Percentiles rank a stretch among this genome's conserved stretches.
These are phyloP conservation scores for Cichorium intybus DNA, from an alignment of 140 eudicot species.

Conservation along the genomic window DNA sequence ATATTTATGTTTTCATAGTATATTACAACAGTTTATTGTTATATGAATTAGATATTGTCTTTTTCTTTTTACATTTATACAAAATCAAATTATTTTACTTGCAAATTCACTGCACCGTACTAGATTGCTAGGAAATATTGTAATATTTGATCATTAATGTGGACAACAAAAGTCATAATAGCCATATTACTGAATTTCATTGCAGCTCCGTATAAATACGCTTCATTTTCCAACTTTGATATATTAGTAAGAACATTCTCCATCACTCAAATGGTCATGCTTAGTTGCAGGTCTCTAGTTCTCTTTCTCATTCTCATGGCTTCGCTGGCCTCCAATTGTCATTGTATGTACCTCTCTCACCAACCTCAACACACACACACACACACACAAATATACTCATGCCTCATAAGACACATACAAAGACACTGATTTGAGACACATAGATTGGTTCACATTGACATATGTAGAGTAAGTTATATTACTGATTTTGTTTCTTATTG, in stretches of 20 bases:
- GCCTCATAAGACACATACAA: too few species aligned
- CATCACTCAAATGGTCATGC: neutral
- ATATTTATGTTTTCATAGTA: too few species aligned
- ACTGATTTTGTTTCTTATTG: too few species aligned
- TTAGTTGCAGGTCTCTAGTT: neutral
- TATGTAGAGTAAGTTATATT: too few species aligned
- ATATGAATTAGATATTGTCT: neutral
- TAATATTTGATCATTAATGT: neutral
- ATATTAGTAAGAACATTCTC: neutral
- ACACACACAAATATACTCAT: neutral
- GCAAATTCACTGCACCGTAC: neutral
- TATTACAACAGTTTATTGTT: neutral
- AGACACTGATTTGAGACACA: too few species aligned
- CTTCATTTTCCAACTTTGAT: neutral
- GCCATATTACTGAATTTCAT: neutral
- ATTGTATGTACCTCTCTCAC: neutral
- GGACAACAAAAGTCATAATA: too few species aligned
- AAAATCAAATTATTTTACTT: neutral
- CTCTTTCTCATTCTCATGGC: neutral
- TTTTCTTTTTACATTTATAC: neutral
- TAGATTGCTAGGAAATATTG: neutral
- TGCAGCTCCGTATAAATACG: neutral
- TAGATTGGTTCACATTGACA: too few species aligned
- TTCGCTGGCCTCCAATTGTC: neutral
- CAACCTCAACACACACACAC: neutral